Conservation (phyloP, 2,329 filamentous ascomycete species). For the Furcasterigmium furcatum region DNA sequence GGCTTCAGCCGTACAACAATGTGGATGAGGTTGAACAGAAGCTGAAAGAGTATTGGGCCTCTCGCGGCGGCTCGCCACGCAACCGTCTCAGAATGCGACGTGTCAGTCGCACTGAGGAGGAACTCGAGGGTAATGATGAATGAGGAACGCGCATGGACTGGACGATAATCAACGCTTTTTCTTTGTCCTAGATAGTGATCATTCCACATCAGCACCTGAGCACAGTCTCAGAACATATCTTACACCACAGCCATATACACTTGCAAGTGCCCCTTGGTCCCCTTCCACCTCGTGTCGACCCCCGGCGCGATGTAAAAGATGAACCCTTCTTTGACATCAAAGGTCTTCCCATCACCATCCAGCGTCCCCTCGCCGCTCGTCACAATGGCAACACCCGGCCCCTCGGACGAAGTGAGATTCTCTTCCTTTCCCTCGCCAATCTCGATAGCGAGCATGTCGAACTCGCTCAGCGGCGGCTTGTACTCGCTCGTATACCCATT, state of each 20-base stretch:
- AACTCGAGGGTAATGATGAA: no score
- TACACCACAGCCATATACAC: constrained; percentile 29
- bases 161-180: no score
- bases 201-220: no score
- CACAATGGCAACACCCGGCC: constrained; percentile 62
- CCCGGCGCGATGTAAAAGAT: constrained; percentile 66
- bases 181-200: no score
- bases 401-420: constrained; percentile 47
- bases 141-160: no score
- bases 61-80: neutral
- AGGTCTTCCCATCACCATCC: constrained; percentile 46
- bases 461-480: constrained; percentile 67
- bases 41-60: constrained; percentile 2
- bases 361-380: constrained; percentile 57
- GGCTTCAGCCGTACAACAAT: constrained; percentile 9
- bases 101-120: no score
- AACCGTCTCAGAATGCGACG: no score
- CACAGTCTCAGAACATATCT: no score
- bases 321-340: constrained; percentile 56
- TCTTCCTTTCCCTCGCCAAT: constrained; percentile 58
- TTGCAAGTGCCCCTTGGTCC: constrained; percentile 24
- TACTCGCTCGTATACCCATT: constrained; percentile 62
- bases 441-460: constrained; percentile 61
- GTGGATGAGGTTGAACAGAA: neutral
- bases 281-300: constrained; percentile 25